phyloP scores from a whole-genome alignment of 2,329 filamentous ascomycete species.

The Xylaria polymorpha region DNA sequence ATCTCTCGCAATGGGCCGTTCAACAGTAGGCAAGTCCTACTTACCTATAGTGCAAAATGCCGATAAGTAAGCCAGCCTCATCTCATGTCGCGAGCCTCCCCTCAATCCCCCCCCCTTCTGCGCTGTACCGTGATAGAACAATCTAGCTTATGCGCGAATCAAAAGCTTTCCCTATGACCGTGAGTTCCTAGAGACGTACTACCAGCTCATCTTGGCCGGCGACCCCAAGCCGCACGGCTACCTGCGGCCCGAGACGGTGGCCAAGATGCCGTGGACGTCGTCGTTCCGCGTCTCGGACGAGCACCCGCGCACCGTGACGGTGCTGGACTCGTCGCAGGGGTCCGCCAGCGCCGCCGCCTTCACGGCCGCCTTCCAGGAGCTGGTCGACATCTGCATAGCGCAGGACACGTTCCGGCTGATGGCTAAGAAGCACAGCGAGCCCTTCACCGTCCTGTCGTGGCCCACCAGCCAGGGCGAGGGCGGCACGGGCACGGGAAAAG shows the following conservation, averaged over 20 bases:
- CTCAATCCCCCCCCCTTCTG: not conserved
- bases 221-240: slow-evolving; percentile 63
- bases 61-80: slow-evolving; percentile 36
- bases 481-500: not conserved
- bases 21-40: slow-evolving; percentile 36
- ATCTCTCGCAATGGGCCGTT: slow-evolving; percentile 33
- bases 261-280: slow-evolving; percentile 59
- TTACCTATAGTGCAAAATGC: slow-evolving; percentile 40
- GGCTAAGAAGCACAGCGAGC: slow-evolving; percentile 51
- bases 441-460: slow-evolving; percentile 50
- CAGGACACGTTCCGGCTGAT: slow-evolving; percentile 49
- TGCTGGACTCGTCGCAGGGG: slow-evolving; percentile 47
- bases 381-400: slow-evolving; percentile 48
- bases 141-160: slow-evolving; percentile 12
- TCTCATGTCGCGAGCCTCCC: not conserved
- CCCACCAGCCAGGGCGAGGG: slow-evolving; percentile 31
- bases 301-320: slow-evolving; percentile 48
- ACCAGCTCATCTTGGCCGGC: slow-evolving; percentile 58
- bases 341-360: slow-evolving; percentile 45
- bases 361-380: slow-evolving; percentile 48
- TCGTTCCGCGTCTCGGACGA: slow-evolving; percentile 50
- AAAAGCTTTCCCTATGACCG: slow-evolving; percentile 62
- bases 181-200: slow-evolving; percentile 52
- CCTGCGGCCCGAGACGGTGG: slow-evolving; percentile 59
- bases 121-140: not conserved